Evolutionary conservation across 768 basidiomycete species (phyloP).

Genomic region (Boletellus emodensis): DNA sequence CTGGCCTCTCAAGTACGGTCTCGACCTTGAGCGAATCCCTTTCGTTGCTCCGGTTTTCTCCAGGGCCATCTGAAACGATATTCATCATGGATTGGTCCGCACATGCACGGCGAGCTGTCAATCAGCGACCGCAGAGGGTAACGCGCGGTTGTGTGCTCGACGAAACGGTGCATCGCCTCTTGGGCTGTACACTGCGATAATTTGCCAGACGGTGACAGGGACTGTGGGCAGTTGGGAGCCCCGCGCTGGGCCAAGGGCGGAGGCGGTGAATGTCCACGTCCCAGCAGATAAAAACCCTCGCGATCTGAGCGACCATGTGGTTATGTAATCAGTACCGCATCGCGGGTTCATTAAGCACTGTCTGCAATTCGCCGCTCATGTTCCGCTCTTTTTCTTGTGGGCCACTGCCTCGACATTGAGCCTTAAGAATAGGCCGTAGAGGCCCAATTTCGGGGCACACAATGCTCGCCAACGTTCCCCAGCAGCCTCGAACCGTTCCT

Average conservation of each 20-base stretch:
- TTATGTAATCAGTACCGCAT: slow-evolving; percentile 26
- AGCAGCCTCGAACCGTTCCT: slow-evolving; percentile 15
- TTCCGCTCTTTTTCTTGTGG: slow-evolving; percentile 15
- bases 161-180: neutral
- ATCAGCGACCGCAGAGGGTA: neutral
- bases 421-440: slow-evolving; percentile 28
- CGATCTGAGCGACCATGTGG: neutral
- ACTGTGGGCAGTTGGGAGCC: neutral
- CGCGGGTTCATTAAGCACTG: slow-evolving; percentile 15
- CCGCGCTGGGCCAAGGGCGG: slow-evolving; percentile 26
- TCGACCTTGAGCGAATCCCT: too few relatives aligned
- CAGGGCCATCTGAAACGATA: neutral
- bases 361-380: slow-evolving; percentile 21
- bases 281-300: neutral
- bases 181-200: slow-evolving; percentile 10
- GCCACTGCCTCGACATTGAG: slow-evolving; percentile 23
- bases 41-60: neutral
- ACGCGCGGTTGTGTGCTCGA: neutral
- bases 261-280: slow-evolving; percentile 13
- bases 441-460: slow-evolving; percentile 17
- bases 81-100: neutral
- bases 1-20: too few relatives aligned
- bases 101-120: neutral
- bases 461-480: slow-evolving; percentile 21
- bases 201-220: neutral